Conservation (phyloP, 176 grass and related monocot species). For the Cymbopogon citratus region DNA sequence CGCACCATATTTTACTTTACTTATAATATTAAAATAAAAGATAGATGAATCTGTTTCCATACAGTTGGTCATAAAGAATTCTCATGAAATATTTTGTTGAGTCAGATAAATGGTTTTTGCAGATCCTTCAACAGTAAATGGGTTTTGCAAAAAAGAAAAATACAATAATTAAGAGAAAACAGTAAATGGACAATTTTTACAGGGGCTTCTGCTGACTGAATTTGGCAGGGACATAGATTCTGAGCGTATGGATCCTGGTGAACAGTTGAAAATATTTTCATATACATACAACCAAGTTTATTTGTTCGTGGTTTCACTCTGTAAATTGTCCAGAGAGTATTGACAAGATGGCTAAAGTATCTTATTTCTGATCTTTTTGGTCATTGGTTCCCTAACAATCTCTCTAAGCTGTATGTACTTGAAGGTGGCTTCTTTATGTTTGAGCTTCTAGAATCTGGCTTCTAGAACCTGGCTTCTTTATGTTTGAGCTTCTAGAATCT, state of each 20-base stretch:
- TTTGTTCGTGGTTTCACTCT: neutral
- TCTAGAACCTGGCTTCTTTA: neutral
- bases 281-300: neutral
- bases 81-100: neutral
- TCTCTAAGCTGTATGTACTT: neutral
- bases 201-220: conserved; percentile 53
- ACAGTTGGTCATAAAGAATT: neutral
- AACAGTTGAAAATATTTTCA: conserved; percentile 30
- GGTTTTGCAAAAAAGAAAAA: too few relatives aligned
- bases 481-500: neutral
- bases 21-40: neutral
- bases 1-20: neutral
- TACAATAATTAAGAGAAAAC: conserved; percentile 4
- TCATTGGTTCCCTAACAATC: neutral
- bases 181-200: conserved; percentile 59
- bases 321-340: neutral
- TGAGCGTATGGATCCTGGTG: conserved; percentile 50
- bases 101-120: too few relatives aligned
- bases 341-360: neutral
- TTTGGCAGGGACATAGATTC: conserved; percentile 51
- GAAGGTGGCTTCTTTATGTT: neutral
- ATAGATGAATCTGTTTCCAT: neutral
- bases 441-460: neutral
- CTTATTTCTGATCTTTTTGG: neutral
- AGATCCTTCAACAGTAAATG: too few relatives aligned